Evolutionary conservation across 2,329 filamentous ascomycete genomes (phyloP), one percentile per base, ranked within the genome.

Genomic region (Ascochyta lentis): DNA sequence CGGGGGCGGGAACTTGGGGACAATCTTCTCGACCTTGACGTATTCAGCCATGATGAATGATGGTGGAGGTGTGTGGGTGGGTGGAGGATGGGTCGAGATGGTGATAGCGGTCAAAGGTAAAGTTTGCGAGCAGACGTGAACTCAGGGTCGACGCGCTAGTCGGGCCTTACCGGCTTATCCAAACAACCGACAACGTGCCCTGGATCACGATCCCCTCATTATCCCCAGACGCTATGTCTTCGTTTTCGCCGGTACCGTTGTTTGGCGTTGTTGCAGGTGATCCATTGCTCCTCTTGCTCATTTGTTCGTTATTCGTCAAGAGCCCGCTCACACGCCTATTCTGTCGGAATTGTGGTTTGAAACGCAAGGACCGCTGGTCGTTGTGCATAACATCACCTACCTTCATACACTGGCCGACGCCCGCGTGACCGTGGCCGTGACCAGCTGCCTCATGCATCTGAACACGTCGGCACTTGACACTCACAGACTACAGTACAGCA

Each of bases 1-100:
- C 77, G 94, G 90, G 79, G 92, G 85, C 80, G 90, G 89, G 86
- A 92, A 89, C 71, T 76, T 88, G 83, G 67, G 59, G 58, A 70
- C 56, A 51, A 71, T 54, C 63, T 69, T 70, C 66, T 73, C 64
- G 49, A 68, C 58, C 57, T 67, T 67, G 63, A 69, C 64, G 64
- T 65, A 69, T 46, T 67, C 67, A 58, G 64, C 61, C 69, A 74
- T 73, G 67, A 65, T 71, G 65, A 49, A 56, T 60, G 59, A 59
- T 54, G 55, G 53, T 42, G 54, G 53, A 39, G 55, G 54, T 56
- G 59, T 51, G 51, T 49, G 54, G 41, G 51, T 49, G 54, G 41
- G 44, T 52, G 58, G 54, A 53, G 41, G 55, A 58, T 54, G 50
- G 40, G 49, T 22, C 19, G 39, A 43, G 29, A 50, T 54, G 48